Evolutionary conservation across 176 grass and related monocot genomes (phyloP).

Genomic region (Oryza officinalis): DNA sequence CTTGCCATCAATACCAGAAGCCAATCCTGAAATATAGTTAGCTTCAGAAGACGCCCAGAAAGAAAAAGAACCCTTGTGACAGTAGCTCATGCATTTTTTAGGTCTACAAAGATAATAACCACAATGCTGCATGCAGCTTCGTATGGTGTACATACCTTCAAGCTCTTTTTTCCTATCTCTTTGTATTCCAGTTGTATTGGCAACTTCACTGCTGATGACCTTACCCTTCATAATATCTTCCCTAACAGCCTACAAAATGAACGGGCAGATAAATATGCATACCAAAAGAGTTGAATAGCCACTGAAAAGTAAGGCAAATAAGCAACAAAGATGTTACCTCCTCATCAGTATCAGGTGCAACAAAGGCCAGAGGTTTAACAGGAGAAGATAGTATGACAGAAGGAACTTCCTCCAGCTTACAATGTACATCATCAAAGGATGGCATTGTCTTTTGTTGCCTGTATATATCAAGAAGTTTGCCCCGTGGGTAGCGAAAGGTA

Average conservation of each 20-base stretch:
- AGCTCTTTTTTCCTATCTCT: constrained; percentile 37
- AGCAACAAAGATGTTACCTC: constrained; percentile 52
- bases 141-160: constrained; percentile 42
- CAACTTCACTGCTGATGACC: constrained; percentile 55
- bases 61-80: constrained; percentile 3
- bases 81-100: neutral
- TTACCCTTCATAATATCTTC: constrained; percentile 89
- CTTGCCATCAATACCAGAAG: constrained; percentile 25
- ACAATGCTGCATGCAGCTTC: neutral
- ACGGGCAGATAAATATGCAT: constrained; percentile 23
- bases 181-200: constrained; percentile 31
- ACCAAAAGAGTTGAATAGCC: neutral
- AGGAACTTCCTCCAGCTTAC: constrained; percentile 67
- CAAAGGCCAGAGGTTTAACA: constrained; percentile 75
- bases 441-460: constrained; percentile 55
- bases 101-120: neutral
- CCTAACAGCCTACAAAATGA: constrained; percentile 56
- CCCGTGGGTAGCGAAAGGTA: constrained; percentile 84
- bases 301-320: neutral
- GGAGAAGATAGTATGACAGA: constrained; percentile 61
- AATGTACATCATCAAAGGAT: constrained; percentile 44
- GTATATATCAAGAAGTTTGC: constrained; percentile 95
- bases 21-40: constrained; percentile 41
- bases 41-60: constrained; percentile 29
- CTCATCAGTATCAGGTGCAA: constrained; percentile 69